Conservation (phyloP, 2,329 filamentous ascomycete genomes). For the Didymella arachidicola region DNA sequence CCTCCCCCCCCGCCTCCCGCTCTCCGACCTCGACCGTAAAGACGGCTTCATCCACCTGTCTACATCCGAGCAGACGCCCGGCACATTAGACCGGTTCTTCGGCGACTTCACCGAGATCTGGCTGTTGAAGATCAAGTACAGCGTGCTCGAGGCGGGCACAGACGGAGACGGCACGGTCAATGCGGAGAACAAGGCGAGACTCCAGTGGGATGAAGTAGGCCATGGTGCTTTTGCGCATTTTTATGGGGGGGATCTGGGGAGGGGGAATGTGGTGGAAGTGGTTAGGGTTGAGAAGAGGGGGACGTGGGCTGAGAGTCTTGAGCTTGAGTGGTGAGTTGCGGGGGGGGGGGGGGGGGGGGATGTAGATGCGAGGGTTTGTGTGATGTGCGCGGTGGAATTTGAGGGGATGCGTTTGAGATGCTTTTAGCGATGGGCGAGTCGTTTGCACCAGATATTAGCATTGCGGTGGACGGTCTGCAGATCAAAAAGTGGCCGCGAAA, state of each 20-base stretch:
- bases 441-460: no score
- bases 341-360: no score
- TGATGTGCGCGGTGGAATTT: no score
- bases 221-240: conserved; percentile 64
- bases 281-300: conserved; percentile 58
- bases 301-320: conserved; percentile 56
- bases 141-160: conserved; percentile 48
- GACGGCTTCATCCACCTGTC: conserved; percentile 71
- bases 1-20: conserved; percentile 62
- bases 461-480: no score
- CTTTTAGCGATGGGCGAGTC: no score
- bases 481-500: no score
- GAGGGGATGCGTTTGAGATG: no score
- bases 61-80: conserved; percentile 59
- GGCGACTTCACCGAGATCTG: conserved; percentile 52
- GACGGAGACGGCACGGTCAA: conserved; percentile 38
- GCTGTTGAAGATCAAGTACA: conserved; percentile 63
- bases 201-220: conserved; percentile 64
- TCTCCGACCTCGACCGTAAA: conserved; percentile 66
- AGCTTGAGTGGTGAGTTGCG: conserved; percentile 43
- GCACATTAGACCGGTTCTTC: conserved; percentile 48
- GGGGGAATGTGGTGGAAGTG: conserved; percentile 58
- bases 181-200: conserved; percentile 36
- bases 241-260: conserved; percentile 64
- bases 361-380: no score